A percentile compares a stretch with the other conserved stretches of the same genome.
These are phyloP conservation scores for Coemansia sp. DNA, from an alignment of 192 early-diverging fungal species.

Conservation along the genomic window DNA sequence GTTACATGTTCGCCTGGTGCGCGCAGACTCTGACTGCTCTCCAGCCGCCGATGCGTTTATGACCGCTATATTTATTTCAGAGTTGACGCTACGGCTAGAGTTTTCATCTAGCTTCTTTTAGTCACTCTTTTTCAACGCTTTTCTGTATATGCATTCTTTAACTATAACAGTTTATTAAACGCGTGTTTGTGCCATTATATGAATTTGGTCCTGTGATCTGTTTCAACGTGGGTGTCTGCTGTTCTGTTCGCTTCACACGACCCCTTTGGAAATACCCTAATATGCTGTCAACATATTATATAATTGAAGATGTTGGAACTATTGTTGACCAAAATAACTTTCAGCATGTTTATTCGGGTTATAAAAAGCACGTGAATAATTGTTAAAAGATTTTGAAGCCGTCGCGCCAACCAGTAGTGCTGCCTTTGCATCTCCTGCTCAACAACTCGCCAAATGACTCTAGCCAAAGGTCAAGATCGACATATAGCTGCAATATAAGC, in stretches of 20 bases:
- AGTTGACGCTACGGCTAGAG: neutral
- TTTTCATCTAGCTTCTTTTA: neutral
- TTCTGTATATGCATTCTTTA: neutral
- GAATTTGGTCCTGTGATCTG: neutral
- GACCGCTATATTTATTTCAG: neutral
- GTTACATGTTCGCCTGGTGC: constrained; percentile 1
- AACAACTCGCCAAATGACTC: too few relatives aligned
- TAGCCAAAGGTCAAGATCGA: too few relatives aligned
- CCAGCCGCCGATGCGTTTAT: neutral
- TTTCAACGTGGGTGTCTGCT: neutral
- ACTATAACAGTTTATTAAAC: neutral
- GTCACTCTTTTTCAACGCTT: neutral
- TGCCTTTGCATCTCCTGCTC: too few relatives aligned
- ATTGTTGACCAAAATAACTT: too few relatives aligned
- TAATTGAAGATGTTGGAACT: too few relatives aligned
- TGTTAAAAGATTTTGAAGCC: too few relatives aligned
- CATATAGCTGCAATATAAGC: too few relatives aligned
- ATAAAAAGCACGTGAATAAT: too few relatives aligned
- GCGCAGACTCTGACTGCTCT: neutral
- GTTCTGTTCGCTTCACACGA: neutral
- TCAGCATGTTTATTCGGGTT: too few relatives aligned
- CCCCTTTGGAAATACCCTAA: too few relatives aligned
- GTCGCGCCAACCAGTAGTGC: too few relatives aligned
- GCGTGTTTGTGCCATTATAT: neutral
- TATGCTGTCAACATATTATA: too few relatives aligned